Base-by-base conservation (phyloP, 768 basidiomycete species). In the Tulasnella sp. region DNA sequence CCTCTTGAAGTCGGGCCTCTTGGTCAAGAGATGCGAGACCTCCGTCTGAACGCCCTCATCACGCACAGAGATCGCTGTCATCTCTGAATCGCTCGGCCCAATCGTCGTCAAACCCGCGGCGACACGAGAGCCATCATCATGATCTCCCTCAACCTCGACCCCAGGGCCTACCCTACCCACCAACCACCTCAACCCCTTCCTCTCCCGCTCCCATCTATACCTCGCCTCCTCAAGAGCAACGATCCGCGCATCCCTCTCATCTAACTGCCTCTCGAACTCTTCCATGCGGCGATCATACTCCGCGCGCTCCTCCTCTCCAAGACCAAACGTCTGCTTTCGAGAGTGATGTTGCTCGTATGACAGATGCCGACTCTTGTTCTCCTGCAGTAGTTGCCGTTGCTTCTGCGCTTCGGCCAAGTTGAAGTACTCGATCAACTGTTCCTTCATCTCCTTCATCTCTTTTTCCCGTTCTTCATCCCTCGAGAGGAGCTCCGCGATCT, bases 201-300 rank as follows among this genome's bases (percentile, higher is more conserved):
- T 51, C 61, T 58, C 61, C 56, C 43, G 41, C 44, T 57, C 61
- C 57, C 57, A 59, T 1, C 29, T 34, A 34, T 49, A 59, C 29
- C 43, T 49, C 57, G 48, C 57, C 48, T 24, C 29, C 49, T 59
- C 57, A 11, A 59, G 38, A 27, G 48, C 44, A 29, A 46, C 27
- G 43, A 61, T 55, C 45, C 48, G 41, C n/a, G 30, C 27, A 19
- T 55, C 38, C 60, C 29, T 54, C 17, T 55, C 53, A 1, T 27
- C 60, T 21, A 54, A 34, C 25, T 54, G 52, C 53, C 49, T 54
- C 60, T 55, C 53, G 21, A 54, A 25, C 43, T 61, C 60, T 30
- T 38, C n/a, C 24, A 44, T 7, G 19, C 44, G 21, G n/a, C 30
- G 38, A 4, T 27, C 30, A 46, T 55, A 46, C 46, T 61, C 53